Evolutionary conservation across 805 yeast species (phyloP), one percentile per base, ranked within the genome.

Genomic region (Lachancea waltii): DNA sequence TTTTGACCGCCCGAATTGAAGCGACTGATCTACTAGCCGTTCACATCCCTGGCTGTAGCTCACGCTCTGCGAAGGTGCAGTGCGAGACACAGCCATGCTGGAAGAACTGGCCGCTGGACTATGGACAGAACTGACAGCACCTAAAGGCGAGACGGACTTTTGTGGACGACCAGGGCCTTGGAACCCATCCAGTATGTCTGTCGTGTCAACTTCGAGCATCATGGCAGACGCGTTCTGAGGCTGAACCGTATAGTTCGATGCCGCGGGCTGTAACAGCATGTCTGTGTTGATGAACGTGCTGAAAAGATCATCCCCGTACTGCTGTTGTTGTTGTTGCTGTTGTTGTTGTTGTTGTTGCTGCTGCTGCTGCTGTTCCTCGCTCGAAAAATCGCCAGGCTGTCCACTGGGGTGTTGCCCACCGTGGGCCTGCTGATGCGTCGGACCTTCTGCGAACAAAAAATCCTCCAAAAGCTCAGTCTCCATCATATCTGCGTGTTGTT

Each of bases 381-480:
- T 11, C 18, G 19, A 30, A n/a, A n/a, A n/a, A n/a, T n/a, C n/a
- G n/a, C n/a, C n/a, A n/a, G n/a, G n/a, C n/a, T n/a, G n/a, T n/a
- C n/a, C n/a, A n/a, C n/a, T n/a, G n/a, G n/a, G n/a, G n/a, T n/a
- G n/a, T n/a, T n/a, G n/a, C n/a, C n/a, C n/a, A n/a, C n/a, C n/a
- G 16, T 13, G 36, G 27, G n/a, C 35, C 39, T 17, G 45, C 13
- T 22, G 33, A 36, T 29, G 32, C 20, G 9, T 27, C 20, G 39
- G 45, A 9, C 41, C 38, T 10, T 45, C 50, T 4, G 52, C 30
- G 21, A 51, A 46, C 43, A 53, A 42, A 29, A 56, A 51, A 7
- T 50, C 55, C 18, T 57, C 57, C 42, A 56, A 44, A 16, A 58
- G 39, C 30, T 58, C 63, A 5, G 49, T 38, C 21, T 52, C 57